Conservation (phyloP, 2,329 filamentous ascomycete species). For the Meredithiella fracta region DNA sequence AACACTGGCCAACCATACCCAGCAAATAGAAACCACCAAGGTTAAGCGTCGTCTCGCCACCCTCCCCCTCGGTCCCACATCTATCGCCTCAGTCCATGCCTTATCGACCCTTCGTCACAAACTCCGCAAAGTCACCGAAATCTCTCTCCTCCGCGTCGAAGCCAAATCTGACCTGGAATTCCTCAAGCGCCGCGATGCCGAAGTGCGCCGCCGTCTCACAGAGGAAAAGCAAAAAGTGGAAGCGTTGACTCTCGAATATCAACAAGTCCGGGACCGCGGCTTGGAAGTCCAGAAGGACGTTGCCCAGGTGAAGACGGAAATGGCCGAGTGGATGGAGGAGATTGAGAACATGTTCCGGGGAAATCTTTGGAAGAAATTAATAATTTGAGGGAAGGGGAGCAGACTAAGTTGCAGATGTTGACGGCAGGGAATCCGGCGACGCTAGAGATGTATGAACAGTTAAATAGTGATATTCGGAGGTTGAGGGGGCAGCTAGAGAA, state of each 20-base stretch:
- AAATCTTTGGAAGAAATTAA: slow-evolving; percentile 49
- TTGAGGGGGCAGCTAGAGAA: slow-evolving; percentile 41
- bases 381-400: slow-evolving; percentile 56
- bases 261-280: slow-evolving; percentile 23
- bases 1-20: slow-evolving; percentile 41
- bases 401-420: slow-evolving; percentile 62
- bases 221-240: slow-evolving; percentile 26
- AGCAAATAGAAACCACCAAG: slow-evolving; percentile 34
- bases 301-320: slow-evolving; percentile 9
- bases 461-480: slow-evolving; percentile 51
- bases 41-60: slow-evolving; percentile 6
- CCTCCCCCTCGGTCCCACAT: background rate
- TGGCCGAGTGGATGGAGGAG: slow-evolving; percentile 19
- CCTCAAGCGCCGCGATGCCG: slow-evolving; percentile 47
- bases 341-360: slow-evolving; percentile 28
- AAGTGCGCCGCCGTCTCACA: slow-evolving; percentile 38
- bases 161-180: slow-evolving; percentile 62
- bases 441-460: slow-evolving; percentile 60
- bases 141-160: slow-evolving; percentile 55
- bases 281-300: slow-evolving; percentile 19
- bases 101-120: slow-evolving; percentile 7
- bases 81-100: slow-evolving; percentile 3
- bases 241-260: slow-evolving; percentile 24
- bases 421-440: slow-evolving; percentile 61
- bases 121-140: slow-evolving; percentile 6